These are phyloP conservation scores for Cystobasidium tubakii DNA, from an alignment of 768 basidiomycete genomes.

Conservation along the genomic window DNA sequence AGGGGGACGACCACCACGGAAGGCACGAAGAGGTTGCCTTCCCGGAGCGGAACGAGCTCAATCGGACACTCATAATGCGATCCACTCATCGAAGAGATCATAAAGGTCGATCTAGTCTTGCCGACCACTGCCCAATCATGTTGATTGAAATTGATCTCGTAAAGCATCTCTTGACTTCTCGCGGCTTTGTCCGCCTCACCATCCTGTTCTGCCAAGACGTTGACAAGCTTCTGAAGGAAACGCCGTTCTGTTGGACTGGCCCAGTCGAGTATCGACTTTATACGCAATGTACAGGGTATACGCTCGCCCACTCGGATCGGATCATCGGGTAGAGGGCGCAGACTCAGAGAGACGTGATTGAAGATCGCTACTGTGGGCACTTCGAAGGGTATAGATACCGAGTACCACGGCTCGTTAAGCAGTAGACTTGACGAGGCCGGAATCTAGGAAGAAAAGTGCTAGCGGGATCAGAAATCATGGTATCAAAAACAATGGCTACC, in stretches of 20 bases:
- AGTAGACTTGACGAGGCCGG: neutral
- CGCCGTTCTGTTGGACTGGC: neutral
- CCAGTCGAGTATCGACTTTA: neutral
- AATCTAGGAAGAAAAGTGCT: neutral
- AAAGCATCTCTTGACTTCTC: slow-evolving; percentile 24
- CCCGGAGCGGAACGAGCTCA: neutral
- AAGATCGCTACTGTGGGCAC: slow-evolving; percentile 27
- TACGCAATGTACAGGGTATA: slow-evolving; percentile 12
- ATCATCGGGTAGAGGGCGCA: neutral
- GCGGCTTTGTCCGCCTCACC: neutral
- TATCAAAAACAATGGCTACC: too few relatives aligned
- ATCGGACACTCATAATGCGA: neutral
- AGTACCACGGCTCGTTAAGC: slow-evolving; percentile 8
- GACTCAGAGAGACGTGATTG: slow-evolving; percentile 7
- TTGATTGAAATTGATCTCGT: slow-evolving; percentile 16
- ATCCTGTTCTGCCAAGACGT: neutral
- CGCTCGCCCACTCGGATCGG: slow-evolving; percentile 9
- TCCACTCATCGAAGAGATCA: neutral
- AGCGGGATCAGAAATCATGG: too few relatives aligned
- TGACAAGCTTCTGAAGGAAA: neutral
- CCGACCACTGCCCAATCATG: neutral
- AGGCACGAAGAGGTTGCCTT: slow-evolving; percentile 16
- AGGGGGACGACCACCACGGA: neutral
- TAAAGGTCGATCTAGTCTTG: neutral
- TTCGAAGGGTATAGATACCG: slow-evolving; percentile 25